Percentiles rank a stretch among this genome's conserved stretches.
These are phyloP conservation scores for Sungouiozyma ichnusensis DNA, from an alignment of 805 yeast species.

Conservation along the genomic window DNA sequence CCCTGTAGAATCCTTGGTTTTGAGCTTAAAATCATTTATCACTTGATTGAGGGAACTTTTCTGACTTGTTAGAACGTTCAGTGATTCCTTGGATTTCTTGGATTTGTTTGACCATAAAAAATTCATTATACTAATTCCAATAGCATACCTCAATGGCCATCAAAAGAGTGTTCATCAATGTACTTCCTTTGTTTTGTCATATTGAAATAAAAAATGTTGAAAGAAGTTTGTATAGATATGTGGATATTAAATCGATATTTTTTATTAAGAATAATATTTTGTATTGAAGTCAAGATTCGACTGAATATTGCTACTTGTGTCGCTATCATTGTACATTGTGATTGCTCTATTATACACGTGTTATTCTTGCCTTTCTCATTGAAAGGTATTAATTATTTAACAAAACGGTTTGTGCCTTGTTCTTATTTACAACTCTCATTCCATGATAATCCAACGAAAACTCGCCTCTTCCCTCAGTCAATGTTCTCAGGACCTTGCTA, in stretches of 20 bases:
- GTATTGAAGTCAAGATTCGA: no score
- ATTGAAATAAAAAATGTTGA: no score
- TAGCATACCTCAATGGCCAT: no score
- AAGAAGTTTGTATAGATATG: no score
- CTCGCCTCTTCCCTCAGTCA: slow-evolving; percentile 83
- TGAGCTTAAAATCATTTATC: neutral
- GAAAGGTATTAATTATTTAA: no score
- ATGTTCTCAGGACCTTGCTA: slow-evolving; percentile 59
- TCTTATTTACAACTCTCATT: slow-evolving; percentile 55
- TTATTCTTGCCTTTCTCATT: neutral
- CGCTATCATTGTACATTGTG: no score
- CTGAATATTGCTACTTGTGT: no score
- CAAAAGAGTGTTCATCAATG: neutral
- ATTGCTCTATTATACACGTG: neutral
- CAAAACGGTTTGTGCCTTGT: slow-evolving; percentile 30
- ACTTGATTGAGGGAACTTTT: neutral
- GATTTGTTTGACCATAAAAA: slow-evolving; percentile 8
- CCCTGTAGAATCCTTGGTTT: neutral
- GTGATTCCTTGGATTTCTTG: slow-evolving; percentile 3
- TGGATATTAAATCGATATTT: no score
- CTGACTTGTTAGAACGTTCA: neutral
- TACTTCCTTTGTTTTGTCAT: neutral
- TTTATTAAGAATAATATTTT: no score
- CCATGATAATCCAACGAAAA: slow-evolving; percentile 70
- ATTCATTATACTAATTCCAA: no score